These are phyloP conservation scores for Arthrobotrys megalospora DNA, from an alignment of 2,329 filamentous ascomycete genomes.

Conservation along the genomic window DNA sequence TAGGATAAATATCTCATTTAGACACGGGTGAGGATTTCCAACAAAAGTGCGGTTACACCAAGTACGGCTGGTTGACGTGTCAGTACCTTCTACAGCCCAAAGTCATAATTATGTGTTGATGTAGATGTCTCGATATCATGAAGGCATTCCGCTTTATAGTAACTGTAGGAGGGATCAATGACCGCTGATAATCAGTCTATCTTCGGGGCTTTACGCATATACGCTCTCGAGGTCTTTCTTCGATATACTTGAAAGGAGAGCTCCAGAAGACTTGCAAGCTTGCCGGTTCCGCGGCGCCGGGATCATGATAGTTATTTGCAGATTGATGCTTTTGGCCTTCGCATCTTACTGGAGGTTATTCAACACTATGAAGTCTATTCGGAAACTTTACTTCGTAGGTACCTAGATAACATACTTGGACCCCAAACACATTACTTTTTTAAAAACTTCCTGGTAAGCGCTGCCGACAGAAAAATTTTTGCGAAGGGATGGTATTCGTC, in stretches of 20 bases:
- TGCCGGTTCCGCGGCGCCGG: constrained; percentile 20
- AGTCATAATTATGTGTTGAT: not conserved
- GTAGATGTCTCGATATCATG: not conserved
- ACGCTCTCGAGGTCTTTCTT: not conserved
- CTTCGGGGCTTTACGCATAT: not conserved
- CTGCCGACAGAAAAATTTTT: constrained; percentile 11
- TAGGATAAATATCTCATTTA: constrained; percentile 10
- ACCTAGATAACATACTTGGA: not conserved
- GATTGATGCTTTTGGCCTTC: no score
- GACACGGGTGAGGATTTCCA: constrained; percentile 13
- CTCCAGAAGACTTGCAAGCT: constrained; percentile 2
- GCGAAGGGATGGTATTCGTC: not conserved
- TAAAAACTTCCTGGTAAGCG: constrained; percentile 18
- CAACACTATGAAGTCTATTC: no score
- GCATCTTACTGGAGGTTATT: not conserved
- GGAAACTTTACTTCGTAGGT: no score
- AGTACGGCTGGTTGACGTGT: constrained; percentile 26
- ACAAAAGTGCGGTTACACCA: constrained; percentile 27
- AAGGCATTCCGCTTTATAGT: not conserved
- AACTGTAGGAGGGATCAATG: not conserved
- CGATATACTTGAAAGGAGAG: not conserved
- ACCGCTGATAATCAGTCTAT: not conserved
- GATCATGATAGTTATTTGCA: constrained; percentile 15
- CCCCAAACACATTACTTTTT: constrained; percentile 4
- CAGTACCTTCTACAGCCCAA: not conserved